These are phyloP conservation scores for Ophiostoma perfectum DNA, from an alignment of 2,329 filamentous ascomycete genomes.

Conservation along the genomic window DNA sequence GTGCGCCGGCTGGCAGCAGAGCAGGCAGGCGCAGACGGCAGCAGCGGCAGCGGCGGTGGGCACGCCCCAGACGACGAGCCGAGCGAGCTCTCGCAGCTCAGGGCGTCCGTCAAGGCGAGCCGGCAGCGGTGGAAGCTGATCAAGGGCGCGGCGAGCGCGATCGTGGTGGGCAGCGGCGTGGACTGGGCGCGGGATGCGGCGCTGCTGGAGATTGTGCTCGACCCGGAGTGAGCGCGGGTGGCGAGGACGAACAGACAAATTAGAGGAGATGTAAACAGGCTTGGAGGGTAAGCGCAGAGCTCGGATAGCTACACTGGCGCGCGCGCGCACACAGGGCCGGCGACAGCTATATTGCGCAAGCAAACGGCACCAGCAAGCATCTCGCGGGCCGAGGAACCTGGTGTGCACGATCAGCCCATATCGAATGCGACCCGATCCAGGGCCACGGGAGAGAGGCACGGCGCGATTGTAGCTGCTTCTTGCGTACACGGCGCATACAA, in stretches of 20 bases:
- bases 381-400: too few species aligned
- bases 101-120: slow-evolving; percentile 56
- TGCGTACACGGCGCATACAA: too few species aligned
- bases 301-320: too few species aligned
- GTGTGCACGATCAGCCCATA: too few species aligned
- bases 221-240: slow-evolving; percentile 43
- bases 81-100: slow-evolving; percentile 50
- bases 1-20: slow-evolving; percentile 54
- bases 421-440: too few species aligned
- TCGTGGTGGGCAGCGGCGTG: slow-evolving; percentile 74
- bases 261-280: too few species aligned
- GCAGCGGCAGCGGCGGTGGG: slow-evolving; percentile 33
- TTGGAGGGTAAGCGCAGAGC: too few species aligned
- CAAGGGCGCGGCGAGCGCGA: slow-evolving; percentile 71
- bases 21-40: slow-evolving; percentile 39
- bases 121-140: slow-evolving; percentile 66
- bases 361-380: too few species aligned
- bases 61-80: slow-evolving; percentile 33
- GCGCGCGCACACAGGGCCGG: too few species aligned
- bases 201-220: slow-evolving; percentile 66
- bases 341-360: too few species aligned
- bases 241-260: neutral
- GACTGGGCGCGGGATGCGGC: slow-evolving; percentile 70
- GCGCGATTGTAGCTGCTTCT: too few species aligned
- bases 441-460: too few species aligned